Conservation (phyloP, 768 basidiomycete genomes). For the Hydnomerulius pinastri region DNA sequence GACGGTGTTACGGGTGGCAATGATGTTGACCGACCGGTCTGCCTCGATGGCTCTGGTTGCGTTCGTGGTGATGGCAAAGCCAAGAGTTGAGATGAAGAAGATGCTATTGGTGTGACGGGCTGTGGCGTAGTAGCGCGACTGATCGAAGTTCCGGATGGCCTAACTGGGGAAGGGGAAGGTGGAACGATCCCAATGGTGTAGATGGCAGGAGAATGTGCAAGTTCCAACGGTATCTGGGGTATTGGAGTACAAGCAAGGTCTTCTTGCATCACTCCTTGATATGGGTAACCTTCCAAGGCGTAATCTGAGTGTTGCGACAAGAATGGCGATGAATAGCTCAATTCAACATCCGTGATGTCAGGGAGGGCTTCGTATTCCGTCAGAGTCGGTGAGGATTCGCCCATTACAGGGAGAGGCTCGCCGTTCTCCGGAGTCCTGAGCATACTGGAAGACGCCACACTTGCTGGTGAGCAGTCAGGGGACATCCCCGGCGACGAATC, state of each 20-base stretch:
- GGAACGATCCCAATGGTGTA: not conserved
- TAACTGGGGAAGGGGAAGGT: not conserved
- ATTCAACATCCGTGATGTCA: not conserved
- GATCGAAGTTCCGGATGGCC: not conserved
- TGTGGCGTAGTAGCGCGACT: not conserved
- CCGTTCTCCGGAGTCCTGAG: conserved; percentile 18
- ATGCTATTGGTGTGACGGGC: not conserved
- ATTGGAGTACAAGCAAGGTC: conserved; percentile 20
- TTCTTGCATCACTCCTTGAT: conserved; percentile 14
- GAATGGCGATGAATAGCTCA: not conserved
- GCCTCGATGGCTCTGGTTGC: not conserved
- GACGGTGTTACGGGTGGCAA: not conserved
- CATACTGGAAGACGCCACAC: conserved; percentile 23
- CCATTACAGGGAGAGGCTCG: not conserved
- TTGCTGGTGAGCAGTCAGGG: conserved; percentile 25
- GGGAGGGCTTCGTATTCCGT: not conserved
- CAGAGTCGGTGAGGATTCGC: not conserved
- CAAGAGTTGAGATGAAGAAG: not conserved
- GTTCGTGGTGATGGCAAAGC: not conserved
- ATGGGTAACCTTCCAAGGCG: conserved; percentile 14
- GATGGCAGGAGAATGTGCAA: not conserved
- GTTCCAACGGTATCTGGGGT: not conserved
- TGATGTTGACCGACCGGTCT: not conserved
- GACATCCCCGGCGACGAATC: conserved; percentile 17
- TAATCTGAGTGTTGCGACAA: conserved; percentile 19